These are phyloP conservation scores for Aspergillus phoenicis DNA, from an alignment of 2,329 filamentous ascomycete genomes.

Conservation along the genomic window DNA sequence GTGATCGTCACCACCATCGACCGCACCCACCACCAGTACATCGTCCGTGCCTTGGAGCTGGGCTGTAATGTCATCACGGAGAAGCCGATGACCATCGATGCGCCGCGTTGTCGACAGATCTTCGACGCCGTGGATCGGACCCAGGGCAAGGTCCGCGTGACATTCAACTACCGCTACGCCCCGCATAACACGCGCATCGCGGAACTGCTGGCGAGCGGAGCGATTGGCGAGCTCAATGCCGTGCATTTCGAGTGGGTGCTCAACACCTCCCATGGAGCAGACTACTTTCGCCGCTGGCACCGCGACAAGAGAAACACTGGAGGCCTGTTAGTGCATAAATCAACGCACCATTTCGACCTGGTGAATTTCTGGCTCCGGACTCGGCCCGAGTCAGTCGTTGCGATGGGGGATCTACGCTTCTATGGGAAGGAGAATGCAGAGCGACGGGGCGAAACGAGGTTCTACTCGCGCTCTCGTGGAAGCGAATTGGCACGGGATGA, in stretches of 20 bases:
- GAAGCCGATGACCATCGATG: conserved; percentile 68
- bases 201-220: conserved; percentile 56
- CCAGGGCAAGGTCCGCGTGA: conserved; percentile 55
- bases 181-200: conserved; percentile 66
- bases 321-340: conserved; percentile 63
- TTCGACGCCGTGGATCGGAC: conserved; percentile 58
- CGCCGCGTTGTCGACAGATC: conserved; percentile 56
- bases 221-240: conserved; percentile 59
- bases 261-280: conserved; percentile 63
- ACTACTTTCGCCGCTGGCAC: conserved; percentile 67
- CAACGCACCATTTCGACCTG: conserved; percentile 65
- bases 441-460: conserved; percentile 53
- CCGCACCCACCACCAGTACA: conserved; percentile 63
- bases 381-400: conserved; percentile 59
- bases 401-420: conserved; percentile 61
- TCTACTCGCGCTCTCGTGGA: conserved; percentile 51
- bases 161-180: conserved; percentile 67
- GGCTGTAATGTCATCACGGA: conserved; percentile 65
- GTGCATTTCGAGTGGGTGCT: conserved; percentile 68
- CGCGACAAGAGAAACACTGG: conserved; percentile 63
- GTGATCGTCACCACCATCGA: conserved; percentile 67
- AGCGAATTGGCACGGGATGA: conserved; percentile 56
- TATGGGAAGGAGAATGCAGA: conserved; percentile 66
- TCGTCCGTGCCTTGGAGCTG: conserved; percentile 60
- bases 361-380: conserved; percentile 65